phyloP scores from a whole-genome alignment of 768 basidiomycete genomes.

The Exidia glandulosa region DNA sequence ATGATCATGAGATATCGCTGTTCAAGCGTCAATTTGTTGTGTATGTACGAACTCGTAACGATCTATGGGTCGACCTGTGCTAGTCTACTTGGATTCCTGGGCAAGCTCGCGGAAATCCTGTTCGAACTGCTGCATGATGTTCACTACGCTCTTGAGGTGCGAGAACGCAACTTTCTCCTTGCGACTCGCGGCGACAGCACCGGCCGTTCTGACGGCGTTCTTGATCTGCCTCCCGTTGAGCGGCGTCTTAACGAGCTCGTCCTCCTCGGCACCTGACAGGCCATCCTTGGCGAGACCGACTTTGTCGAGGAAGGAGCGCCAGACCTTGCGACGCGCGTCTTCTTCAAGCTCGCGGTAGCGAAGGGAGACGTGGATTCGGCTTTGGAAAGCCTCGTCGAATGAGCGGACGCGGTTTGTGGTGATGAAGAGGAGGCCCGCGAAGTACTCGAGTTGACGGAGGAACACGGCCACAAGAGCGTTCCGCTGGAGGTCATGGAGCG shows the following conservation, averaged over 20 bases:
- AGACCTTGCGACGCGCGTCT: conserved; percentile 46
- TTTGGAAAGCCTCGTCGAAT: conserved; percentile 27
- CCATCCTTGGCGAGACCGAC: conserved; percentile 12
- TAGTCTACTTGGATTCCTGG: no score
- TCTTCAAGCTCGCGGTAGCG: conserved; percentile 49
- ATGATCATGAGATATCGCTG: no score
- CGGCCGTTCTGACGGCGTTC: conserved; percentile 57
- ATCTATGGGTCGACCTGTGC: no score
- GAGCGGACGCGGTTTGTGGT: conserved; percentile 29
- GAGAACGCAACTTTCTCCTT: conserved; percentile 34
- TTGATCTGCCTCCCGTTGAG: conserved; percentile 61
- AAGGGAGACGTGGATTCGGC: conserved; percentile 26
- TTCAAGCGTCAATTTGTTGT: no score
- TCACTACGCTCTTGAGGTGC: conserved; percentile 24
- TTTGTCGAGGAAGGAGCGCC: conserved; percentile 48
- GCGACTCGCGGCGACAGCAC: conserved; percentile 41
- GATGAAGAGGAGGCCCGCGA: conserved; percentile 28
- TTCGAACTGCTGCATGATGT: conserved; percentile 39
- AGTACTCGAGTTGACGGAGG: conserved; percentile 22
- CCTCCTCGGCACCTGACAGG: conserved; percentile 33
- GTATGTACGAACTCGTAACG: no score
- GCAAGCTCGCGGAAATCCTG: conserved; percentile 1
- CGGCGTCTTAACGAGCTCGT: conserved; percentile 34
- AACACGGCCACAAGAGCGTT: conserved; percentile 69
- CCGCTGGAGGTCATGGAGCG: conserved; percentile 49